Conservation (phyloP, 148 eudicot species). For the Rhododendron kiyosumense region DNA sequence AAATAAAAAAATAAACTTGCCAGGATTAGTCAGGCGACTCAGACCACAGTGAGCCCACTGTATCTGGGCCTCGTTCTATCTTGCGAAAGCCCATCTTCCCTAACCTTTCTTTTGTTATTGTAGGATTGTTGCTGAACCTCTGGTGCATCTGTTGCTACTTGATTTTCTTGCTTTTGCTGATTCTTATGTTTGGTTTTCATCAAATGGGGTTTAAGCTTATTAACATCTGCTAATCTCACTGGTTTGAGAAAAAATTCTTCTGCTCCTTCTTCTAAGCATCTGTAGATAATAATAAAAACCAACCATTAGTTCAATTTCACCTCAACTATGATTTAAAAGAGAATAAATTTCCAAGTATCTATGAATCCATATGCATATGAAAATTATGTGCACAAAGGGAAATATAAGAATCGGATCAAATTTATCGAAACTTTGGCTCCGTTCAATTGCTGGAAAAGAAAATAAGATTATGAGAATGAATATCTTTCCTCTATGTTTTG, state of each 20-base stretch:
- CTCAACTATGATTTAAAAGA: neutral
- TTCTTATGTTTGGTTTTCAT: slow-evolving; percentile 48
- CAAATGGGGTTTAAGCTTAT: slow-evolving; percentile 76
- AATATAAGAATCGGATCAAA: neutral
- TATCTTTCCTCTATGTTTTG: no score
- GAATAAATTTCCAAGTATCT: no score
- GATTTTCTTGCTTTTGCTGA: slow-evolving; percentile 17
- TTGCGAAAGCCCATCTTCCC: slow-evolving; percentile 62
- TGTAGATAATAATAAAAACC: slow-evolving; percentile 16
- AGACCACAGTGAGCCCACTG: slow-evolving; percentile 55
- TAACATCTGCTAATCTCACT: slow-evolving; percentile 75
- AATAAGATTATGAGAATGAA: neutral
- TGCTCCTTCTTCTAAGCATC: slow-evolving; percentile 97
- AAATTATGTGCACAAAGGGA: no score
- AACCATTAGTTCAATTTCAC: neutral
- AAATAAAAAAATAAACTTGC: neutral
- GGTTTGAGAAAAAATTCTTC: slow-evolving; percentile 93
- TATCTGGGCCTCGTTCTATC: slow-evolving; percentile 79
- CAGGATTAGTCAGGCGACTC: slow-evolving; percentile 32
- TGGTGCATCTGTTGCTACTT: slow-evolving; percentile 15
- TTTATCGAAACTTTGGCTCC: neutral
- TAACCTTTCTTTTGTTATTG: slow-evolving; percentile 56
- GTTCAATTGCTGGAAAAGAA: neutral
- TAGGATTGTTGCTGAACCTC: slow-evolving; percentile 23
- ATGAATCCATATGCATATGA: no score